Base-by-base conservation (phyloP, 306 rosid genomes). In the Cucumis melo region DNA sequence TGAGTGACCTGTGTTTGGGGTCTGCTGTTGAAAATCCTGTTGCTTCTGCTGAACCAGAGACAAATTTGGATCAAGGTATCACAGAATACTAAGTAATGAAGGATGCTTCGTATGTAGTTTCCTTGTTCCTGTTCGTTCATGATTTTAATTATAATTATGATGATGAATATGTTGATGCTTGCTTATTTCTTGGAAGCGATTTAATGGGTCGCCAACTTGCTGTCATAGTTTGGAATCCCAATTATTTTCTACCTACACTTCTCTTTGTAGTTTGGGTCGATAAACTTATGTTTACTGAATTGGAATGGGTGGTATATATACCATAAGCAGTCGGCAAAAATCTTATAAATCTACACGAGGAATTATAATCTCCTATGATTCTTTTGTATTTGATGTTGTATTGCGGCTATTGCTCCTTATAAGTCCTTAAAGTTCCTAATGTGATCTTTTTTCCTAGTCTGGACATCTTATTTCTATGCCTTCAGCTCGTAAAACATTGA, bases 1-100 rank as follows among this genome's bases (percentile, higher is more conserved):
- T 94, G 82, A 84, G 77, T n/a, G 89, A 86, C 81, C 91, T 89
- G 75, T 84, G 86, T 84, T 78, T 94, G 78, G 91, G 90, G 73
- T 80, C 89, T 66, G 73, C 82, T 0, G 85, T 77, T 41, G 87
- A 71, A 68, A 83, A 74, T 76, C 57, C 80, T 3, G 85, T 55
- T 75, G 51, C 85, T 61, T 77, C 80, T 16, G 84, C 73, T 51
- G 85, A 78, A 71, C 34, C 81, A 5, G 84, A 73, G 77, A 81
- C 75, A 61, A 74, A 70, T 78, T 86, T 39, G 67, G 88, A 83
- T 34, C 74, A 78, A 68, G 96, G 96, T 94, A 78, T 74, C 39
- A 9, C 68, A 12, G 17, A 17, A 23, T 61, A 13, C 32, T 58
- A 5, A 75, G 42, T 24, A 58, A 42, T 7, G 5, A 41, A 41